Evolutionary conservation across 345 rosid species (phyloP).

Genomic region (Xanthoceras sorbifolium): DNA sequence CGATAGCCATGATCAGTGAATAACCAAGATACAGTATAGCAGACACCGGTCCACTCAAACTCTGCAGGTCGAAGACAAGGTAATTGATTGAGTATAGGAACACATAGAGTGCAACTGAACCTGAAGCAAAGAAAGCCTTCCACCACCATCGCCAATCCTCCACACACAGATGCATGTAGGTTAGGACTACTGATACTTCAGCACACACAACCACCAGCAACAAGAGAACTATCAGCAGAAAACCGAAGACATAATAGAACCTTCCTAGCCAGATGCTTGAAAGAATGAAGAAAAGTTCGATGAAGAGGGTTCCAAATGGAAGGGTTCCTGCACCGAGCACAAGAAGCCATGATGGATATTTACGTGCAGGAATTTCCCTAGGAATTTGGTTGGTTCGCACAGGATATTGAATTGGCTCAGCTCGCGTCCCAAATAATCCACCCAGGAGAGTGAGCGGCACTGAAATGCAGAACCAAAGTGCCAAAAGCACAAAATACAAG

Average conservation of each 20-base stretch:
- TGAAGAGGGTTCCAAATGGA: conserved; percentile 78
- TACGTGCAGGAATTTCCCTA: conserved; percentile 80
- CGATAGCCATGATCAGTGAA: conserved; percentile 72
- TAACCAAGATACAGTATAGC: conserved; percentile 77
- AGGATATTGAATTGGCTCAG: conserved; percentile 65
- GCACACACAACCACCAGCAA: conserved; percentile 73
- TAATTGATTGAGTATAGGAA: conserved; percentile 78
- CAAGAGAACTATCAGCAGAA: conserved; percentile 65
- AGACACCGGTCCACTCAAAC: conserved; percentile 80
- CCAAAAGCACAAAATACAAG: conserved; percentile 59
- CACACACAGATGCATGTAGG: conserved; percentile 85
- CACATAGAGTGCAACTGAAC: conserved; percentile 79
- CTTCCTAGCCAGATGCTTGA: conserved; percentile 90
- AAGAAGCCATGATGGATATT: conserved; percentile 85
- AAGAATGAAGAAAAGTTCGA: conserved; percentile 79
- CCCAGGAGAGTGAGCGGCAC: conserved; percentile 81
- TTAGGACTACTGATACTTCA: conserved; percentile 78
- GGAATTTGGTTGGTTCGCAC: conserved; percentile 81
- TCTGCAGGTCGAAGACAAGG: conserved; percentile 74
- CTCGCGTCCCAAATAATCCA: conserved; percentile 69
- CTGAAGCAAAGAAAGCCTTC: conserved; percentile 86
- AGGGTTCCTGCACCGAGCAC: conserved; percentile 89
- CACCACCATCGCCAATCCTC: conserved; percentile 97
- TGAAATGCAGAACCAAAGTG: conserved; percentile 86
- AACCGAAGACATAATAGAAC: conserved; percentile 78